Base-by-base conservation (phyloP, 1,139 yeast species). In the Protomyces pachydermus region DNA sequence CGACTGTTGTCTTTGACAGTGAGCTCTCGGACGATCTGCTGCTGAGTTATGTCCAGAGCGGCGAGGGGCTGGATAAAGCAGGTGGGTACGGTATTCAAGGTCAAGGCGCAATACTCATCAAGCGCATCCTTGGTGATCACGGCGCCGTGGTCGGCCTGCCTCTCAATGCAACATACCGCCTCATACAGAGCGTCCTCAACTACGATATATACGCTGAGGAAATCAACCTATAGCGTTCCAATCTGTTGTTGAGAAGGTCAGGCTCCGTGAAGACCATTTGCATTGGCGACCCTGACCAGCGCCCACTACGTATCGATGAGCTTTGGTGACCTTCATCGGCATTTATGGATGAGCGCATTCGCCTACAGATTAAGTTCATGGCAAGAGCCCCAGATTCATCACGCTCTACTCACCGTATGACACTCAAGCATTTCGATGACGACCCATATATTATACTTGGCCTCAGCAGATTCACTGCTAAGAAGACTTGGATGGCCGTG, bases 1-100 rank as follows among this genome's bases (percentile, higher is more conserved):
- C 87, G 0, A 73, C 74, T 14, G 79, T 86, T 3, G 68, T 71
- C 46, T 81, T 86, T 73, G 84, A 84, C 67, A 68, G 73, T 1
- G 70, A 74, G 2, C 73, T 84, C 14, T 78, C 84, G 1, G 84
- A 84, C 67, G 82, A 79, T 18, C 76, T 85, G 45, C 73, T 91
- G 2, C 71, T 80, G 45, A 78, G 79, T 16, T 93, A 91, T 73
- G 85, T 88, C 10, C 80, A 80, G 1, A 77, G 85, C 1, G 87
- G 82, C 34, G 98, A 91, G 73, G 98, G 95, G 0, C 67, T 79
- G 4, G 80, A 82, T 52, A 97, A 88, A 1, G 97, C 98, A 0
- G 98, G 97, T 6, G 98, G 98, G 0, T 91, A 90, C 76, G 86
- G 86, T 70, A 86, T 87, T 67, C 98, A 93, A 74, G 88, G 85